Base-by-base conservation (phyloP, 2,329 filamentous ascomycete genomes). In the Cladophialophora immunda region DNA sequence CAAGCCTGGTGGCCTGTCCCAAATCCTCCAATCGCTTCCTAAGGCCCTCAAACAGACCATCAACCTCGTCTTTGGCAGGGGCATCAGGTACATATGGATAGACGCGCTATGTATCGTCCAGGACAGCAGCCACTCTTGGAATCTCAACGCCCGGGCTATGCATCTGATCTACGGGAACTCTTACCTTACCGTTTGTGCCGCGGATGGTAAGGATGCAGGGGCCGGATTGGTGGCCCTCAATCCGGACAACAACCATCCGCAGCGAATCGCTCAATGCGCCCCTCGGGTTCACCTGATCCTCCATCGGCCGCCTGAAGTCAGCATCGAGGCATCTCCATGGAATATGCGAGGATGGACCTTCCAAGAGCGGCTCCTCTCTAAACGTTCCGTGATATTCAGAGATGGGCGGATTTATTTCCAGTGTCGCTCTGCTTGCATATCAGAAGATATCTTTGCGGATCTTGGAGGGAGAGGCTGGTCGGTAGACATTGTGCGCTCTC, bases 101-200 rank as follows among this genome's bases (percentile, higher is more conserved):
- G 65, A 67, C 56, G 11, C 55, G 11, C 56, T 68, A 11, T 73
- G 72, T 45, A 73, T 73, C 19, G 58, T 74, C 29, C 71, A 74
- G 54, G 64, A 73, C 57, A 65, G 64, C 47, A 61, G 60, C 17
- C 58, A 68, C 13, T 73, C 71, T 0, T 78, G 75, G 75, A 67
- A 71, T 11, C 70, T 75, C 13, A 77, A 78, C 57, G 69, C 75
- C 1, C 41, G 64, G 4, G 64, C 68, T 36, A 79, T 79, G 77
- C 68, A 78, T 58, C 36, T 71, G 1, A 73, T 79, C 13, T 79
- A 79, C 58, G 74, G 75, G 2, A 73, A 76, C 58, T 74, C 77
- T 1, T 54, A 66, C n/a, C 65, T 77, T 30, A 79, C 76, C 8
- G 77, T 79, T n/a, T 76, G 73, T 68, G 77, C 76, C 9, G 77